phyloP scores from a whole-genome alignment of 2,329 filamentous ascomycete genomes.

The Penicillium sp. region DNA sequence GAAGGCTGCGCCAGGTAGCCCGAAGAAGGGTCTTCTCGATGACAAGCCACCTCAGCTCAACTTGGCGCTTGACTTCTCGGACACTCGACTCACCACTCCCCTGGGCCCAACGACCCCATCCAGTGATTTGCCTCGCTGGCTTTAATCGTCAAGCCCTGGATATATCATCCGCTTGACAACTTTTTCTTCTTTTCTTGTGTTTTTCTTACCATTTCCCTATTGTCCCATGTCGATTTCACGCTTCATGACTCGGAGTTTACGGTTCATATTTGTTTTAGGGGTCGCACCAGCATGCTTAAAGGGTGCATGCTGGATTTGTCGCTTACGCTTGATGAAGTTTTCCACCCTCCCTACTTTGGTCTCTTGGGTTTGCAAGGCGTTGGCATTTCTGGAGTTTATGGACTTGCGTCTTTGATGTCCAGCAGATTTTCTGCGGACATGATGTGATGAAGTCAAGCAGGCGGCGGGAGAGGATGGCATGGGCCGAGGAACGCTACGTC shows the following conservation, averaged over 20 bases:
- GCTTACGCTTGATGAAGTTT: constrained; percentile 16
- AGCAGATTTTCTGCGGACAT: constrained; percentile 20
- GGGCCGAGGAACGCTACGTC: constrained; percentile 2
- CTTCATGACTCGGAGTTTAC: constrained; percentile 31
- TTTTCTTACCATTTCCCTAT: constrained; percentile 16
- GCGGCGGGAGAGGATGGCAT: constrained; percentile 13
- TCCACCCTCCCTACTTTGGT: background rate
- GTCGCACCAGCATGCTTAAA: background rate
- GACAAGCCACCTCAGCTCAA: constrained; percentile 64
- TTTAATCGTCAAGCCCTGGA: constrained; percentile 28
- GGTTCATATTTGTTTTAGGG: background rate
- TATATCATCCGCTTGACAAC: constrained; percentile 6
- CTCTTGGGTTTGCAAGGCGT: constrained; percentile 15
- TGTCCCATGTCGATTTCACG: constrained; percentile 12
- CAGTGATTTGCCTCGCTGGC: constrained; percentile 40
- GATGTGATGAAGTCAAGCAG: constrained; percentile 28
- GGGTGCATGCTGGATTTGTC: background rate
- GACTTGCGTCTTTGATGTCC: constrained; percentile 21
- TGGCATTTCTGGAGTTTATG: constrained; percentile 29
- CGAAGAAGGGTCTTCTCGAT: constrained; percentile 49
- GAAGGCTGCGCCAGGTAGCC: constrained; percentile 41
- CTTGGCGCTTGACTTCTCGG: constrained; percentile 40
- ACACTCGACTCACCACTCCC: constrained; percentile 20
- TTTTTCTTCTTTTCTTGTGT: constrained; percentile 16
- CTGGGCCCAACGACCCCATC: constrained; percentile 26